Conservation (phyloP, 2,329 filamentous ascomycete genomes). For the Fusarium phyllophilum region DNA sequence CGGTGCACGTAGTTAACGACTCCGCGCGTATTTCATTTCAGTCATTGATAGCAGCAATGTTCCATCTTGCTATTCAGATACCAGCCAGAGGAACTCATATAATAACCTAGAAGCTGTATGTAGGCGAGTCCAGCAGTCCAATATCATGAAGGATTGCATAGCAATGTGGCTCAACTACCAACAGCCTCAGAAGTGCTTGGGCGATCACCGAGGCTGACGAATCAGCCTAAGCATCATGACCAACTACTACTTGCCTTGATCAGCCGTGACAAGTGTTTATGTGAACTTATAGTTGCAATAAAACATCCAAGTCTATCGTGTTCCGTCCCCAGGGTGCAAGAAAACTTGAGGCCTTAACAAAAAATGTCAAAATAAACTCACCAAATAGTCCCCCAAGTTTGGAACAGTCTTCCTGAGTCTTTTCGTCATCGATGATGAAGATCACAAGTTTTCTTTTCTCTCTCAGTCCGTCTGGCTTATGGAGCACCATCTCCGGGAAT, state of each 20-base stretch:
- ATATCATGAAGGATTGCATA: not conserved
- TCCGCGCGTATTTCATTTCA: not conserved
- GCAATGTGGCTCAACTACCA: not conserved
- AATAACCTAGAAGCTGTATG: not conserved
- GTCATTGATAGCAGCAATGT: not conserved
- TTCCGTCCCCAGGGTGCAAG: not conserved
- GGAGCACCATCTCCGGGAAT: slow-evolving; percentile 33
- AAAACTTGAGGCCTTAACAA: not conserved
- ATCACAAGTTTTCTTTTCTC: not conserved
- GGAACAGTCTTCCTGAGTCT: not conserved
- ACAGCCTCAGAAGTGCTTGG: not conserved
- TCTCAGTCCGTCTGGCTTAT: not conserved
- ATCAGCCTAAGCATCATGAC: slow-evolving; percentile 10
- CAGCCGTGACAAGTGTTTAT: not conserved
- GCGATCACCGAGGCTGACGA: not conserved
- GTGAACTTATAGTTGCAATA: slow-evolving; percentile 7
- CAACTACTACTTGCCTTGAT: not conserved
- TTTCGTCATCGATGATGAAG: not conserved
- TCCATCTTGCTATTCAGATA: not conserved
- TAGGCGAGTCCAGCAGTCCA: not conserved
- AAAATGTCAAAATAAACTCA: not conserved
- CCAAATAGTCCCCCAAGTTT: not conserved
- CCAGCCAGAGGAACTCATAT: not conserved
- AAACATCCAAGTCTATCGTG: not conserved
- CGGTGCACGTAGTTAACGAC: not conserved